phyloP scores from a whole-genome alignment of 352 stramenopile species.

The Globisporangium barbulae region DNA sequence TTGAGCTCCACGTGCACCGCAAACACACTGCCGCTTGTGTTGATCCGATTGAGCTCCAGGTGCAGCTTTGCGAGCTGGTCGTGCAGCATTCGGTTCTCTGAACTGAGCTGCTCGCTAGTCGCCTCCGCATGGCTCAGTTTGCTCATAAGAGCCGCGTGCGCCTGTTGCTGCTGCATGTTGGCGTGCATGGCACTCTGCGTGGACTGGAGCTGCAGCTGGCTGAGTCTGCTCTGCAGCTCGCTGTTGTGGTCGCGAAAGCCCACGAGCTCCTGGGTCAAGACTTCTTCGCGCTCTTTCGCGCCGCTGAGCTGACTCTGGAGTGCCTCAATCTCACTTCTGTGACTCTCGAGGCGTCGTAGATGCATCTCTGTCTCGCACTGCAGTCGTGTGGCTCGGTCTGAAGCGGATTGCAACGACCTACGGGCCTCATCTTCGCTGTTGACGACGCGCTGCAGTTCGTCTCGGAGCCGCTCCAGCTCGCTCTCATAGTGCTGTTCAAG shows the following conservation, averaged over 20 bases:
- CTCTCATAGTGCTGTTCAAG: background rate
- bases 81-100: slow-evolving; percentile 30
- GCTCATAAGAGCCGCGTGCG: background rate
- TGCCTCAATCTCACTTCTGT: background rate
- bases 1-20: slow-evolving; percentile 74
- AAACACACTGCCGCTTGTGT: slow-evolving; percentile 33
- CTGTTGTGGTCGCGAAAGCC: slow-evolving; percentile 11
- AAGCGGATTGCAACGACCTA: background rate
- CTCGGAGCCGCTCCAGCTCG: slow-evolving; percentile 9
- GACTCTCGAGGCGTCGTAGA: background rate
- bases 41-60: slow-evolving; percentile 29
- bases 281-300: background rate
- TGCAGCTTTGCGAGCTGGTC: slow-evolving; percentile 40
- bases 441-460: background rate
- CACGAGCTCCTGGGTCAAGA: slow-evolving; percentile 7
- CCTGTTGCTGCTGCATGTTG: slow-evolving; percentile 13
- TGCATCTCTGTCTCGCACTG: slow-evolving; percentile 4
- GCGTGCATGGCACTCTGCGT: slow-evolving; percentile 6
- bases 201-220: slow-evolving; percentile 14
- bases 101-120: slow-evolving; percentile 22
- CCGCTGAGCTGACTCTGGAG: slow-evolving; percentile 6
- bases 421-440: slow-evolving; percentile 4
- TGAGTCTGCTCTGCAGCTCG: slow-evolving; percentile 18
- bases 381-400: slow-evolving; percentile 6
- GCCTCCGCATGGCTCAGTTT: slow-evolving; percentile 17